phyloP scores from a whole-genome alignment of 2,329 filamentous ascomycete species.

The Clarireedia paspali region DNA sequence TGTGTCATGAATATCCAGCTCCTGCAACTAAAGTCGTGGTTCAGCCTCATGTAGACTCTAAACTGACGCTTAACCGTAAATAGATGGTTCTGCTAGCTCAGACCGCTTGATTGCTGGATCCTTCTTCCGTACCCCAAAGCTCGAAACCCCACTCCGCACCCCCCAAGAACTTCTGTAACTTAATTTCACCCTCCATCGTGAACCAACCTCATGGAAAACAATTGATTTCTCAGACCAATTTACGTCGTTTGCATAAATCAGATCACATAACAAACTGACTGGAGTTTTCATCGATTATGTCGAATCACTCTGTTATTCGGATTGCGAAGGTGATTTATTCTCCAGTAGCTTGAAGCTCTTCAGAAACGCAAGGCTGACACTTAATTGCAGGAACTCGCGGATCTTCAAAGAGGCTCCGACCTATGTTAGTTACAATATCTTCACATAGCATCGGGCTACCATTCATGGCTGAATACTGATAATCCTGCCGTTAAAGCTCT shows the following conservation, averaged over 20 bases:
- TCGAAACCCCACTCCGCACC: too few species aligned
- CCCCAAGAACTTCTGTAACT: too few species aligned
- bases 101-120: too few species aligned
- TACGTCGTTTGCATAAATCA: neutral
- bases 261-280: neutral
- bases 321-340: slow-evolving; percentile 62
- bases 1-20: too few species aligned
- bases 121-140: too few species aligned
- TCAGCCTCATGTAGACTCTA: too few species aligned
- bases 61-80: too few species aligned
- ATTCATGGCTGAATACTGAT: slow-evolving; percentile 9
- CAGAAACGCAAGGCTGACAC: slow-evolving; percentile 31
- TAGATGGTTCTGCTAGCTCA: too few species aligned
- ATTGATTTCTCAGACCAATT: neutral
- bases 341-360: slow-evolving; percentile 24
- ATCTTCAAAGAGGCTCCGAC: slow-evolving; percentile 76
- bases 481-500: slow-evolving; percentile 48
- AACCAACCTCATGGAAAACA: too few species aligned
- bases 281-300: slow-evolving; percentile 40
- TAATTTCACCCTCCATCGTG: too few species aligned
- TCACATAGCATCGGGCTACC: too few species aligned
- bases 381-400: slow-evolving; percentile 63
- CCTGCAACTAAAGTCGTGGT: too few species aligned
- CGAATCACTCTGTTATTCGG: slow-evolving; percentile 80
- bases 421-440: slow-evolving; percentile 54